Evolutionary conservation across 352 stramenopile species (phyloP), one percentile per base, ranked within the genome.

Genomic region (Globisporangium paddicum): DNA sequence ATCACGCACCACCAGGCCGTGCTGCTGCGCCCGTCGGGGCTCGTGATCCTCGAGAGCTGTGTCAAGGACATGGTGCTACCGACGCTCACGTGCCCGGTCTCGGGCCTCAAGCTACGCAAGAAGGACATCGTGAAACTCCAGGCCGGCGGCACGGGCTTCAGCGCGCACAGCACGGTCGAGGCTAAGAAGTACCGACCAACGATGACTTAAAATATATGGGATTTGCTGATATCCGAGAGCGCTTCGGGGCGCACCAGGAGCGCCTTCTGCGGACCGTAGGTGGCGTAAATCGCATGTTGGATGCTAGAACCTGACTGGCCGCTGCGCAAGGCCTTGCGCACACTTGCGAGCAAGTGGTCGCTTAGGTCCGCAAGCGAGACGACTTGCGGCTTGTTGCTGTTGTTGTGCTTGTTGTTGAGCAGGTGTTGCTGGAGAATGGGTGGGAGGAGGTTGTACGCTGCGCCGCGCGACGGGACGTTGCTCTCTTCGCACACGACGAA

Each of bases 61-160:
- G 51, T 95, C 18, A 82, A 89, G 59, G 80, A 93, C 58, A 93
- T 89, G 82, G 83, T 95, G 55, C 55, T 89, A 41, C 86, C 86
- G 9, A 86, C 78, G 18, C 92, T 95, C 83, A 95, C 82, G 61
- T 95, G 86, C 58, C 86, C 86, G 18, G 66, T 93, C 8, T 86
- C 80, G 14, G 86, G 86, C 0, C 71, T 95, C 37, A 95, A 95
- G 71, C 69, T 95, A 26, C 75, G 81, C 19, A 90, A 91, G 73
- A 92, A 93, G 64, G 86, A 95, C 49, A 87, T 95, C 60, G 68
- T 95, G 35, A 73, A 82, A 44, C 69, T 95, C 5, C 83, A 93
- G 62, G 68, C 77, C 0, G 83, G 83, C 26, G 86, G 86, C 21
- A 90, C 86, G 21, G 78, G 78, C 32, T 95, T 89, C 63, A 93